Evolutionary conservation across 78 protist genomes (phyloP), one percentile per base, ranked within the genome.

Genomic region (Protostelium mycophagum): DNA sequence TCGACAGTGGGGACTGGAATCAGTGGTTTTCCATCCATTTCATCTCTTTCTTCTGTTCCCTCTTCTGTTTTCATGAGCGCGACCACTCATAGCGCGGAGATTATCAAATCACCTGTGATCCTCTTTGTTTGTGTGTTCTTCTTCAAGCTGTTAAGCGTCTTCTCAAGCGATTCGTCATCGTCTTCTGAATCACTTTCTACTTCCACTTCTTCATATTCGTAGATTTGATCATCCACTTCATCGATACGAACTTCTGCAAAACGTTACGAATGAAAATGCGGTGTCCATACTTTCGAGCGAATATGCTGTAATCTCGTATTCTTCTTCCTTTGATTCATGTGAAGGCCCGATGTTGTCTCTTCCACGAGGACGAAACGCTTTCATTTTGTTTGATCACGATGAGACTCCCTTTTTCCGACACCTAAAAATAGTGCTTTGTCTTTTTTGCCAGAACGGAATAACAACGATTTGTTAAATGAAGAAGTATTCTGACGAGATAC

Each of bases 171-270:
- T 34, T 83, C 85, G 34, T 83, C 37, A 5, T 83, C 85, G 34
- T 83, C 85, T 5, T 28, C 85, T 31, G 85, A 83, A 31, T 31
- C 85, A 28, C 85, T 31, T 5, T 25, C 37, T 1, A 83, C 85
- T 10, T 28, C 85, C 85, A 83, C 85, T 34, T 83, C 85, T 31
- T 83, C 85, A 31, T 83, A 83, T 31, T 83, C 37, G 85, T 31
- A 10, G 36, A 28, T 31, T 31, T 83, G 37, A 1, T 83, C 85
- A 1, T 83, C 85, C 1, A 1, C 28, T 25, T 83, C 85, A 31
- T 83, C 85, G 36, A 83, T 28, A 28, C n/a, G 37, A 31, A 83
- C 10, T 34, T 83, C 85, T 83, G 85, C 85, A 34, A 31, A 31
- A 34, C 85, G 34, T 28, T 34, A 83, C 73, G 73, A 51, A 25